Evolutionary conservation across 1,284 basidiomycete genomes (phyloP).

Genomic region (Fomitopsis schrenkii): DNA sequence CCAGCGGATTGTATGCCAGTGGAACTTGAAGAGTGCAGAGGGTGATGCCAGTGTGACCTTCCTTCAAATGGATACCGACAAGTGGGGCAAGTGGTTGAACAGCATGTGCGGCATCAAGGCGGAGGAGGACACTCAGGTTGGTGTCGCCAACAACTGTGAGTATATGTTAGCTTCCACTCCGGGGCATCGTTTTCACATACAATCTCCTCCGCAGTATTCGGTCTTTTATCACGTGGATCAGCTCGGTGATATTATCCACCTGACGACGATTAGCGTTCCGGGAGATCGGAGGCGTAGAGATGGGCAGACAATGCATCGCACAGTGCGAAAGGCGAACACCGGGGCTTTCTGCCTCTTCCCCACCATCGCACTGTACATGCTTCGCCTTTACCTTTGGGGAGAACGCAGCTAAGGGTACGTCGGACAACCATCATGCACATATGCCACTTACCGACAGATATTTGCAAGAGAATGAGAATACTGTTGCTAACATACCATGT

Average conservation of each 20-base stretch:
- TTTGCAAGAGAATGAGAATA: no score
- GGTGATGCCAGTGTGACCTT: slow-evolving; percentile 67
- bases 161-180: slow-evolving; percentile 7
- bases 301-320: no score
- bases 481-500: no score
- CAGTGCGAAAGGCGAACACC: no score
- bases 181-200: slow-evolving; percentile 1
- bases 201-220: slow-evolving; percentile 43
- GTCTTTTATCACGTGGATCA: slow-evolving; percentile 64
- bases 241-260: slow-evolving; percentile 45
- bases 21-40: slow-evolving; percentile 44
- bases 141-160: slow-evolving; percentile 81
- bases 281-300: no score
- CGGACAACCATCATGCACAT: no score
- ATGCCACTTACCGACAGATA: no score
- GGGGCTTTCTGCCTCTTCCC: no score
- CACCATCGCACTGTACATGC: no score
- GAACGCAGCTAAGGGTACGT: no score
- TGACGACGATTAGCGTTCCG: slow-evolving; percentile 50
- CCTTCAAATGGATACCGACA: slow-evolving; percentile 78
- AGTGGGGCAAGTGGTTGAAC: slow-evolving; percentile 84
- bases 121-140: slow-evolving; percentile 44
- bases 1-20: slow-evolving; percentile 55
- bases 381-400: no score
- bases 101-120: slow-evolving; percentile 72